Conservation (phyloP, 2,329 filamentous ascomycete species). For the Ophiostoma fasciatum region DNA sequence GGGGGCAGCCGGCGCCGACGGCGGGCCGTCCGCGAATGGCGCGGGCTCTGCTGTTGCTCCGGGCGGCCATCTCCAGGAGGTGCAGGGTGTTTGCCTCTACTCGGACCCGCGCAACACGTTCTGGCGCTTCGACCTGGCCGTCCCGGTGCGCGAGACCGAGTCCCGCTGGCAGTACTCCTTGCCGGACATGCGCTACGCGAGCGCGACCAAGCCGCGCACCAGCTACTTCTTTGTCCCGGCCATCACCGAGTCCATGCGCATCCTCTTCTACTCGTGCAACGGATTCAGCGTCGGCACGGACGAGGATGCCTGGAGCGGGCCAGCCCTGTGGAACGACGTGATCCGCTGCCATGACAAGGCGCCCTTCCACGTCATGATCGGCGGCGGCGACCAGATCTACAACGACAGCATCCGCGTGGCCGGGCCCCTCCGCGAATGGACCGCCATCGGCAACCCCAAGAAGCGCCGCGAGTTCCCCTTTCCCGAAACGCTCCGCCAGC, state of each 20-base stretch:
- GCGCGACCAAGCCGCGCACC: conserved; percentile 37
- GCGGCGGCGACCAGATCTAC: conserved; percentile 92
- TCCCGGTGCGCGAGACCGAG: conserved; percentile 59
- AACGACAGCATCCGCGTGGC: conserved; percentile 82
- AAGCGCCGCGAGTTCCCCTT: conserved; percentile 71
- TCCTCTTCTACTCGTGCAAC: conserved; percentile 98
- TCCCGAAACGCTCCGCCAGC: conserved; percentile 59
- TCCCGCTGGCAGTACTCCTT: conserved; percentile 68
- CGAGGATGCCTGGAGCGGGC: conserved; percentile 72
- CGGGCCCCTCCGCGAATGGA: conserved; percentile 72
- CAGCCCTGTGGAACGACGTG: conserved; percentile 92
- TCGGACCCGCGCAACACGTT: conserved; percentile 62
- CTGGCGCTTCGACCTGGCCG: conserved; percentile 75
- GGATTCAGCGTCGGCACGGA: conserved; percentile 85
- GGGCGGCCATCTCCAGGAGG: conserved; percentile 14
- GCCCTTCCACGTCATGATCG: conserved; percentile 93
- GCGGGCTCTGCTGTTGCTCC: conserved; percentile 23
- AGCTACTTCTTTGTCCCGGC: conserved; percentile 80
- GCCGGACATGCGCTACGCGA: conserved; percentile 40
- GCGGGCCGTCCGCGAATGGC: conserved; percentile 12
- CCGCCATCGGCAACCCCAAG: conserved; percentile 65
- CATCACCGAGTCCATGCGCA: conserved; percentile 75
- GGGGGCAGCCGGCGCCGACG: conserved; percentile 14
- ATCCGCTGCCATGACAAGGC: conserved; percentile 60
- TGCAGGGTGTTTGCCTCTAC: conserved; percentile 47